Evolutionary conservation across 768 basidiomycete species (phyloP), one percentile per base, ranked within the genome.

Genomic region (Trametes maxima): DNA sequence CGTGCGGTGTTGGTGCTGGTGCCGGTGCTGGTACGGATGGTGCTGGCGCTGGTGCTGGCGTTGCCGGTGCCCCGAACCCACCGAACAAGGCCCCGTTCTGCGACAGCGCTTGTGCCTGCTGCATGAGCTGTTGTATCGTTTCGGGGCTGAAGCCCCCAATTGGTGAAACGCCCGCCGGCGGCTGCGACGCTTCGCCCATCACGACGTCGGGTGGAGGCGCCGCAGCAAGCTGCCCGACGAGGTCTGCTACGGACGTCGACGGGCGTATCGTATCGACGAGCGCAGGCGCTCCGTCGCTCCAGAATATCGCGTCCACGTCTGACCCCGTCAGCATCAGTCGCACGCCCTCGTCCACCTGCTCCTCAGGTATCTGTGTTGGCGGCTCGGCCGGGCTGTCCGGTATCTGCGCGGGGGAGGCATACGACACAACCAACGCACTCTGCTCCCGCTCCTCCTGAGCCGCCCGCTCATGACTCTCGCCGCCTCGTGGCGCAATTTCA

Each of bases 371-470:
- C 65, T 80, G 77, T 62, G 75, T 72, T 19, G 82, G 71, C 25
- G 88, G 86, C 74, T 93, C 92, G 40, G 83, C 82, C 19, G 92
- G 89, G 60, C 86, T 83, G 50, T 92, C 90, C 45, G 92, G 92
- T 67, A 93, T 88, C 64, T 89, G 88, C 47, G 80, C 78, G 46
- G 78, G 72, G 13, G 80, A 81, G 79, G 89, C 86, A 72, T 94
- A 94, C 36, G 90, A 72, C 44, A 91, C 90, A 24, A 83, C 83
- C 21, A 94, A 79, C 28, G 89, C 88, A 16, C 85, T 87, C 72
- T 87, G 83, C 71, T 94, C 92, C 54, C 92, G 85, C 72, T 86
- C 80, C 72, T 89, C 92, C 73, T 94, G 92, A 21, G 77, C 77
- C 39, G 65, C 67, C 72, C 85, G 89, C 74, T 94, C 92, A 65